Evolutionary conservation across 2,329 filamentous ascomycete species (phyloP).

Genomic region (Fusarium nanum): DNA sequence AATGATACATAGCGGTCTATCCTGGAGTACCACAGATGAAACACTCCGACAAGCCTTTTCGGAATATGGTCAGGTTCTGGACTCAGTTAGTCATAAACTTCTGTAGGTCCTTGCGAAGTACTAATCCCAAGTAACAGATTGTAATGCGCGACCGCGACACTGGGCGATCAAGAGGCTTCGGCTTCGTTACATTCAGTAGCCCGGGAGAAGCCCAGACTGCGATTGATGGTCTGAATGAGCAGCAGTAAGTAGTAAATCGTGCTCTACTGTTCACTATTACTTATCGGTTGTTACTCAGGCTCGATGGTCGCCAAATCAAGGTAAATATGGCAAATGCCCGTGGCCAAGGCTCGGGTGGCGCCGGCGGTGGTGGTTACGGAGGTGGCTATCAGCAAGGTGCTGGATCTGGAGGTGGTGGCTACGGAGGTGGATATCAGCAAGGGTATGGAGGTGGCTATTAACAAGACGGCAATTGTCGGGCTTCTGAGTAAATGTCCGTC

Average conservation of each 20-base stretch:
- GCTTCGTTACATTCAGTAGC: slow-evolving; percentile 7
- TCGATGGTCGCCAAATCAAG: neutral
- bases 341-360: neutral
- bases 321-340: neutral
- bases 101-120: accelerated
- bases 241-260: neutral
- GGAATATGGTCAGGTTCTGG: neutral
- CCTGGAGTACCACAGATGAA: neutral
- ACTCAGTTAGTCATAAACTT: neutral
- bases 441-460: neutral
- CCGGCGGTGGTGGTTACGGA: neutral
- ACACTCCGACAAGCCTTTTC: neutral
- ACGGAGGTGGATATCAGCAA: neutral
- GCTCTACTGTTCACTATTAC: neutral
- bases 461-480: neutral
- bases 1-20: neutral
- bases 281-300: neutral
- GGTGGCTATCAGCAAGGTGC: neutral
- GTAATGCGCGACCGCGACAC: slow-evolving; percentile 25
- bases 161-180: slow-evolving; percentile 21
- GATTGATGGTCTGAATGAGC: neutral
- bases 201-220: neutral
- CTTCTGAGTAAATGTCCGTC: accelerated
- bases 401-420: neutral
- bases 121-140: neutral